Evolutionary conservation across 495 filamentous ascomycete genomes (phyloP).

Genomic region (Glonium stellatum): DNA sequence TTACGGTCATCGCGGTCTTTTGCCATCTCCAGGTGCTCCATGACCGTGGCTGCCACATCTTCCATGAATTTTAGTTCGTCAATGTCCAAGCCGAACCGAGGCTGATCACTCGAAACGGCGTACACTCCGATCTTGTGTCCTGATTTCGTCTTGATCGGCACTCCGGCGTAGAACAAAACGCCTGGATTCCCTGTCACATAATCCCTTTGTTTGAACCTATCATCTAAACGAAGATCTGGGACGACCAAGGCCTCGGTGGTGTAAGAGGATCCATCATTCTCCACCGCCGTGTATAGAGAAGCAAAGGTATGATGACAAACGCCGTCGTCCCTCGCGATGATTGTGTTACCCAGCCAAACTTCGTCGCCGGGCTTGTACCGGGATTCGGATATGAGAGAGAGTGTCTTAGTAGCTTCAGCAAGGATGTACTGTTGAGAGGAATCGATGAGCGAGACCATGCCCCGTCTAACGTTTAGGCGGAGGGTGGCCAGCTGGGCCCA

Average conservation of each 20-base stretch:
- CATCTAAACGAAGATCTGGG: neutral
- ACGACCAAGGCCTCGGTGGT: neutral
- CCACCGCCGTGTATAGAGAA: neutral
- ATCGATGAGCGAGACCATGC: constrained; percentile 5
- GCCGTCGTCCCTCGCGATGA: neutral
- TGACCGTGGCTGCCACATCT: neutral
- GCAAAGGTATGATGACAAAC: neutral
- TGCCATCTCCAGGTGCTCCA: constrained; percentile 1
- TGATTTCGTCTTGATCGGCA: neutral
- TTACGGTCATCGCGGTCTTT: neutral
- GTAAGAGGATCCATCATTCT: neutral
- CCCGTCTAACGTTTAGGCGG: neutral
- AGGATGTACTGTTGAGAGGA: neutral
- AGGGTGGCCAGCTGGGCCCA: neutral
- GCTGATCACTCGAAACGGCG: neutral
- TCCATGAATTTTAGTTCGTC: constrained; percentile 1
- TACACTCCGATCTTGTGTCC: neutral
- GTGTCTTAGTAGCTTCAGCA: neutral
- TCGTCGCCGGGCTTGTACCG: neutral
- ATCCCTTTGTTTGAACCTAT: neutral
- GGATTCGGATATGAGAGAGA: neutral
- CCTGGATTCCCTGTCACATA: neutral
- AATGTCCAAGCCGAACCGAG: neutral
- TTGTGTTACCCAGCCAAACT: neutral
- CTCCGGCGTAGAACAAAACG: neutral